Evolutionary conservation across 768 basidiomycete genomes (phyloP), one percentile per base, ranked within the genome.

Genomic region (Mycena haematopus): DNA sequence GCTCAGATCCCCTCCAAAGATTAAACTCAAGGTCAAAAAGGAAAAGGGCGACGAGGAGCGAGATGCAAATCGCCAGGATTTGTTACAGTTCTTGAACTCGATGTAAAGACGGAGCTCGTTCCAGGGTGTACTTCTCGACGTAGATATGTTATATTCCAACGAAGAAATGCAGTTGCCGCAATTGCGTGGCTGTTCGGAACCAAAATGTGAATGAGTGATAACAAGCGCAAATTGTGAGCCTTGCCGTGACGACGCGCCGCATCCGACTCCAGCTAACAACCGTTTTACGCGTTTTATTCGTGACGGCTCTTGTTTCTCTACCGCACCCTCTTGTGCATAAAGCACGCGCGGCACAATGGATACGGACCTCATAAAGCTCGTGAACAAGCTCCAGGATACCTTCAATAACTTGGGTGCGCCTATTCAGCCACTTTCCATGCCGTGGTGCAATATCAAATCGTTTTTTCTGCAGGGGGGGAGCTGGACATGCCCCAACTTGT

Each of bases 381-480:
- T 98, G 46, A 97, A 97, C 81, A 92, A 89, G 79, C 88, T 98
- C 57, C 95, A 98, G 78, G 93, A 95, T 70, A 95, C 93, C 60
- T 95, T 95, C 78, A 85, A 81, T 76, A 93, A 94, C 70, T 84
- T 95, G 54, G 93, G 92, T 92, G 68, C 68, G 90, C 79, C 52
- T 68, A 88, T 78, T 52, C 54, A 38, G 53, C 33, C 57, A 68
- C 27, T 58, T 50, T 62, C 17, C 54, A 46, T n/a, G 31, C 29
- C 54, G 61, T 58, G 59, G 45, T 61, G 60, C 66, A 58, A 29
- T 40, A 53, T 56, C 60, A 59, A 63, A 56, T 61, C 52, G 52
- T 69, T 45, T 68, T 55, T 64, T 60, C 29, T 55, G 29, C 71
- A 94, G 92, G 91, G 57, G 93, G 93, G 63, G 92, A 95, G 79